Percentiles rank a stretch among this genome's conserved stretches.
Conservation (phyloP, 148 eudicot species). For the Dysphania ambrosioides region DNA sequence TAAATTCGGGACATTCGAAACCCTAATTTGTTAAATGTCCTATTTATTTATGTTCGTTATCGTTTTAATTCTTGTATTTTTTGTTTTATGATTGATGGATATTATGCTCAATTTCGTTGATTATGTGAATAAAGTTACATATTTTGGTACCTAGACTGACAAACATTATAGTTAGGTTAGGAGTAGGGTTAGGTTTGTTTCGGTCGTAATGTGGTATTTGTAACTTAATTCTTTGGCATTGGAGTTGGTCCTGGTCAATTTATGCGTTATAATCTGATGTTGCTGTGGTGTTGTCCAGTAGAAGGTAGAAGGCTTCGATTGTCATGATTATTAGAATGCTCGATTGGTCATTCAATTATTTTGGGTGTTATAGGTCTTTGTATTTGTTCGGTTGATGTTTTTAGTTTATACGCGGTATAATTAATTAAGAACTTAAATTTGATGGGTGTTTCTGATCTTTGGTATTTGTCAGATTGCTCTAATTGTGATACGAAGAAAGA, state of each 20-base stretch:
- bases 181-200: neutral
- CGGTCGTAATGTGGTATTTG: neutral
- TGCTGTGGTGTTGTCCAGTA: neutral
- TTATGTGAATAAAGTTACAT: no score
- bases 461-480: neutral
- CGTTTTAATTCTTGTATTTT: no score
- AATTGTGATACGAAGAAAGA: neutral
- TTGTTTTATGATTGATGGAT: no score
- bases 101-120: no score
- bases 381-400: neutral
- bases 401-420: neutral
- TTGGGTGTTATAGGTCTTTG: neutral
- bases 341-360: neutral
- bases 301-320: no score
- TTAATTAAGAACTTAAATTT: neutral
- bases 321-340: neutral
- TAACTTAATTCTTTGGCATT: neutral
- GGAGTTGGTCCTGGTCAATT: neutral
- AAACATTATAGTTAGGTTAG: neutral
- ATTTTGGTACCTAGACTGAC: neutral
- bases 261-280: no score
- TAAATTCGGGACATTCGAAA: neutral
- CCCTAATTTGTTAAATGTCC: neutral
- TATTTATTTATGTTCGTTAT: no score
- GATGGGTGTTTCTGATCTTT: neutral